Evolutionary conservation across 2,329 filamentous ascomycete genomes (phyloP), one percentile per base, ranked within the genome.

Genomic region (Dactylellina sp.): DNA sequence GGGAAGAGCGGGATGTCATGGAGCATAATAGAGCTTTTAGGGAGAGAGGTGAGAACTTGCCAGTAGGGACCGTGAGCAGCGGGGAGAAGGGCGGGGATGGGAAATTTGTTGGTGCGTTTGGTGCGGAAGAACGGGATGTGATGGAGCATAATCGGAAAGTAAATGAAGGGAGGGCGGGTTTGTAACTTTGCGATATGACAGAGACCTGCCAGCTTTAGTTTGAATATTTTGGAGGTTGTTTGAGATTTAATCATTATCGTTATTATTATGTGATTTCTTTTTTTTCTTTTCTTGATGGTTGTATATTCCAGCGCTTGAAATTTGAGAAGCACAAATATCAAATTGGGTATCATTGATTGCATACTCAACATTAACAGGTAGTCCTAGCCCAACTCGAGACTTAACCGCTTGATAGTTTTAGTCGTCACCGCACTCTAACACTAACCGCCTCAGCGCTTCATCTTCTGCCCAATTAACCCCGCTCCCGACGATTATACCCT

Each of bases 381-480:
- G 46, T 20, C 22, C 46, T 24, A 9, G 32, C 32, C 32, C 6
- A 12, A 40, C 37, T 14, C 3, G 14, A 14, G 37, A 12, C n/a
- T 40, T 3, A 40, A 40, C n/a, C 12, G 37, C 14, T 14, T 16
- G 37, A 3, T 7, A 12, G 18, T 14, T 37, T 74, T 25, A 74
- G 16, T 78, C 77, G 11, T 78, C 77, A 22, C 77, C 77, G 60
- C 77, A 78, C 16, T 75, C 92, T 75, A 96, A 83, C 24, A 96
- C 91, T 74, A 94, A 84, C 56, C 87, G 86, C 68, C 86, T 84
- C 75, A 96, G 82, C 71, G 84, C 84, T 57, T 88, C 85, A 80
- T 96, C 88, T 42, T 86, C 83, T 11, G 87, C 88, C 92, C 92
- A 96, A 79, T 96, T 89, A 61, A 95, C 84, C 50, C 92, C 92